Base-by-base conservation (phyloP, 768 basidiomycete species). In the Leccinum arenicola region DNA sequence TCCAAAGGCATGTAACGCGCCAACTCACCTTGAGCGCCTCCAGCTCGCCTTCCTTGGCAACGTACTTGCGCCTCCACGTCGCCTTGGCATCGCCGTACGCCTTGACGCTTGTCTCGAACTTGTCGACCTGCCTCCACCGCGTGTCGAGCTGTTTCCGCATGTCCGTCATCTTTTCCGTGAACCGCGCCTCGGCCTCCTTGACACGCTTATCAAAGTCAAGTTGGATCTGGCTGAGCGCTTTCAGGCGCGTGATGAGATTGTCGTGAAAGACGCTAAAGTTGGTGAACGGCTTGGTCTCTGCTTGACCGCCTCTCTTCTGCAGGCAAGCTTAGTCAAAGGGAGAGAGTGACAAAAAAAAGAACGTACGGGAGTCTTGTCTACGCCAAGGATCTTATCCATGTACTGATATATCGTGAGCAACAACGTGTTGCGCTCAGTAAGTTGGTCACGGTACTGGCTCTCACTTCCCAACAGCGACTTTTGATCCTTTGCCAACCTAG, bases 201-300 rank as follows among this genome's bases (percentile, higher is more conserved):
- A 80, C 80, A 11, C 89, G 84, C 68, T 85, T 89, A 68, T 98
- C 95, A 68, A 96, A 97, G 65, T 93, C 87, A 31, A 82, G 72
- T 71, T 93, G 88, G 36, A 98, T 89, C 63, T 92, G 86, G 55
- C 85, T 89, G 58, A 98, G 82, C 0, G 86, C 80, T 68, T 94
- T 93, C 29, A 99, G 80, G 12, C 95, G 84, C 2, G 86, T 84
- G 68, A 97, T 89, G 23, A 99, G 84, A 65, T 94, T 95, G 73
- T 97, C 95, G 65, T 96, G 92, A 80, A 99, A 97, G 56, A 94
- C 88, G 63, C 83, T 78, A 67, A 98, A 97, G 74, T 96, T 96
- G 21, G 93, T 93, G 75, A 93, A 94, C 0, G 93, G 93, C 68
- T 94, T 95, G 0, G 93, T 92, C 71, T 94, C 91, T 0, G 85